phyloP scores from a whole-genome alignment of 2,329 filamentous ascomycete species.

The Colletotrichum orbiculare region DNA sequence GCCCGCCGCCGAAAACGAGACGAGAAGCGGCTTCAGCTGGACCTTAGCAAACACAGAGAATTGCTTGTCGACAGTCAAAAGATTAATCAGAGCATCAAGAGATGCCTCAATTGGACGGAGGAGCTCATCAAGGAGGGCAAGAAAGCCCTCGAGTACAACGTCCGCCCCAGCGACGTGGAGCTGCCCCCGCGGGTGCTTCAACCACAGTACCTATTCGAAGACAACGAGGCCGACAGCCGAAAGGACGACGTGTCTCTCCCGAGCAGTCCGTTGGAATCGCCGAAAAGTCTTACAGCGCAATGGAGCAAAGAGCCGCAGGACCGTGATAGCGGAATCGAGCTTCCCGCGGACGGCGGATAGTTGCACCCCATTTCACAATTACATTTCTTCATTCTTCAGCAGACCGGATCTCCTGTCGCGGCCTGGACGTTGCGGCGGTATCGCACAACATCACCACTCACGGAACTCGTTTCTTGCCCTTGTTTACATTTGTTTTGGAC shows the following conservation, averaged over 20 bases:
- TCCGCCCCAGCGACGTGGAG: conserved; percentile 81
- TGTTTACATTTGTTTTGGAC: conserved; percentile 4
- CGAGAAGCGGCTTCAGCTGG: conserved; percentile 84
- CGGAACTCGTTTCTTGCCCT: conserved; percentile 8
- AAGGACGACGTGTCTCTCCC: conserved; percentile 38
- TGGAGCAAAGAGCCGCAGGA: conserved; percentile 45
- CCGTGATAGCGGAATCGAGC: conserved; percentile 64
- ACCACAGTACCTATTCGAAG: conserved; percentile 70
- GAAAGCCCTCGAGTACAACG: conserved; percentile 86
- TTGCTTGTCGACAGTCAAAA: conserved; percentile 90
- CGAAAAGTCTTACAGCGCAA: conserved; percentile 28
- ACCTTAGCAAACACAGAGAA: conserved; percentile 89
- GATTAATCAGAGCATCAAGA: conserved; percentile 93
- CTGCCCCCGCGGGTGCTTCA: conserved; percentile 83
- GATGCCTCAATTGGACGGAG: conserved; percentile 90
- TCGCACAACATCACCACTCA: conserved; percentile 39
- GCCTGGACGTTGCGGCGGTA: conserved; percentile 34
- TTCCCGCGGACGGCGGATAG: conserved; percentile 53
- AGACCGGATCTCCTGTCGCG: conserved; percentile 33
- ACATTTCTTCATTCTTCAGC: conserved; percentile 17
- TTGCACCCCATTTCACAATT: neutral
- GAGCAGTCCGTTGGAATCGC: conserved; percentile 20
- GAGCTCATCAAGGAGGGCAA: conserved; percentile 89
- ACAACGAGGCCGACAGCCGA: conserved; percentile 46
- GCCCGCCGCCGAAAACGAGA: conserved; percentile 74